Base-by-base conservation (phyloP, 306 rosid species). In the Hippophae rhamnoides region DNA sequence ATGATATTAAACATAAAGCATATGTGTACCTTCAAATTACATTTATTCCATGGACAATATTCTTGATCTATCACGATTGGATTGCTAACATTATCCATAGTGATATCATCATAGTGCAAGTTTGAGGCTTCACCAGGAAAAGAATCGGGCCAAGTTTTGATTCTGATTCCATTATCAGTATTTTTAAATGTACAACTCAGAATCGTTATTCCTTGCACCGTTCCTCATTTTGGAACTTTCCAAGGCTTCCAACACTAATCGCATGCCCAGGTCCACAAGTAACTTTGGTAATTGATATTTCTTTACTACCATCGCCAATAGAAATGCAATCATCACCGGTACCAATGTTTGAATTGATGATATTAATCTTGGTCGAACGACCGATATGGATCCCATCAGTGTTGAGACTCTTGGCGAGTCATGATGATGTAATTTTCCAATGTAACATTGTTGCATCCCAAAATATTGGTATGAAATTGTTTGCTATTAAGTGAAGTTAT, bases 251-350 rank as follows among this genome's bases (percentile, higher is more conserved):
- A 3, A 82, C 43, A 31, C 85, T 83, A 0, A 82, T 70, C 6
- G 83, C 83, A 10, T 82, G 85, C 0, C 85, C 82, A 1, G 79
- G 77, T 40, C 85, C 83, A 13, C 81, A 80, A 2, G 9, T 70
- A 7, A 77, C 75, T 0, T 52, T 61, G 8, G 47, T 42, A 0
- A 77, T 45, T 0, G 23, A 54, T 8, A 83, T 47, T 3, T 74
- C 23, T 18, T 23, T 52, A 47, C 64, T 72, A 6, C 89, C 84
- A 18, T 18, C 23, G 23, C 23, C 23, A 18, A 18, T 18, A 18
- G 23, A 18, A 18, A 18, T 18, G 23, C 23, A 18, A 18, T 18
- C 23, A 18, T 18, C 23, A 18, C 23, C 23, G 23, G 23, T 18
- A 18, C 23, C 23, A 18, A 18, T 18, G 23, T 18, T 18, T 18